Conservation (phyloP, 2,329 filamentous ascomycete genomes). For the Colletotrichum aenigma region DNA sequence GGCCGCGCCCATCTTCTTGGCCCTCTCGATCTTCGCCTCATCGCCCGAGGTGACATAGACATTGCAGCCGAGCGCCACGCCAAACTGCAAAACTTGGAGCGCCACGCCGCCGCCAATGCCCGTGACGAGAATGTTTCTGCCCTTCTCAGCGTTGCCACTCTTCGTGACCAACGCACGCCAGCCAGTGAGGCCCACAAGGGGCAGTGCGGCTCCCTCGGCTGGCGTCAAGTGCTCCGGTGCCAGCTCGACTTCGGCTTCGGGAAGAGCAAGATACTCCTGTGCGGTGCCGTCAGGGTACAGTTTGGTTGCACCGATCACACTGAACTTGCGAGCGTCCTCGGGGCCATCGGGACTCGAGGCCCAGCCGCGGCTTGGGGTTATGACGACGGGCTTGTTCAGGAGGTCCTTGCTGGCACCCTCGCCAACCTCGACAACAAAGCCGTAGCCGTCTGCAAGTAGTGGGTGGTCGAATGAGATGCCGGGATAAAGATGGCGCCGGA, state of each 20-base stretch:
- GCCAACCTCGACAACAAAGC: conserved; percentile 71
- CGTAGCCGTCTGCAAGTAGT: conserved; percentile 82
- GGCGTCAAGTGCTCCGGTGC: conserved; percentile 74
- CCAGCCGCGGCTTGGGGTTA: conserved; percentile 84
- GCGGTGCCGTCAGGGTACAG: conserved; percentile 71
- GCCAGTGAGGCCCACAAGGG: conserved; percentile 83
- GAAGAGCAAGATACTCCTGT: conserved; percentile 74
- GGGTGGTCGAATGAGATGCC: conserved; percentile 80
- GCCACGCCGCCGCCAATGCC: conserved; percentile 95
- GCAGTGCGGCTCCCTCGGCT: conserved; percentile 81
- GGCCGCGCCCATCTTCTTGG: conserved; percentile 72
- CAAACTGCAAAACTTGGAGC: conserved; percentile 81
- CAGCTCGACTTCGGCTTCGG: conserved; percentile 75
- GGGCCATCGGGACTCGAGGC: conserved; percentile 72
- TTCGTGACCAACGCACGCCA: conserved; percentile 89
- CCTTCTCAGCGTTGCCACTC: conserved; percentile 64
- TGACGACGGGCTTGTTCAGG: conserved; percentile 71
- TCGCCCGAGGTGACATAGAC: conserved; percentile 84
- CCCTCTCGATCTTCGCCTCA: conserved; percentile 75
- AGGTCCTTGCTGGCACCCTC: conserved; percentile 45
- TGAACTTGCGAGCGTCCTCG: conserved; percentile 63
- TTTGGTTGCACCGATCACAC: conserved; percentile 73
- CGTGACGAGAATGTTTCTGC: conserved; percentile 81
- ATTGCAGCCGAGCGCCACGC: conserved; percentile 72
- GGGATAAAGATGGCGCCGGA: conserved; percentile 91